Evolutionary conservation across 2,329 filamentous ascomycete genomes (phyloP).

Genomic region (Penicillium polonicum): DNA sequence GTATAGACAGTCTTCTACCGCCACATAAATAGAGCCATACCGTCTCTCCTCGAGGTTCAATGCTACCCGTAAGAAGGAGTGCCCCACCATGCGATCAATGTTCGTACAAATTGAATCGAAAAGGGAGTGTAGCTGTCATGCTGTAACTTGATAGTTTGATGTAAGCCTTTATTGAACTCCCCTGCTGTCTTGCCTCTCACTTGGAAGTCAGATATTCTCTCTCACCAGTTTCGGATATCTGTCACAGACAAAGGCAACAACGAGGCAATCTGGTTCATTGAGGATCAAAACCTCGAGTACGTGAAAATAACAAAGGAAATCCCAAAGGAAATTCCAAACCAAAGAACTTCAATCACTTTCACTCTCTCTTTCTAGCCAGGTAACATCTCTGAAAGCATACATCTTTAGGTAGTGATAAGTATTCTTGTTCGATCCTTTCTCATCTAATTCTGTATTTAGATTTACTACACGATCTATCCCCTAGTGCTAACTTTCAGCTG

Average conservation of each 20-base stretch:
- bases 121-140: too few species aligned
- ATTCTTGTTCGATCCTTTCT: too few species aligned
- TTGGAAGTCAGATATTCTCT: not conserved
- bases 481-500: not conserved
- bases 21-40: not conserved
- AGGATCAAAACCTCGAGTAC: not conserved
- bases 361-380: too few species aligned
- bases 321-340: not conserved
- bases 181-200: not conserved
- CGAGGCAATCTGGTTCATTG: not conserved
- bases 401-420: not conserved
- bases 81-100: not conserved
- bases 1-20: too few species aligned
- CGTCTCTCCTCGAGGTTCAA: too few species aligned
- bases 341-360: not conserved
- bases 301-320: not conserved
- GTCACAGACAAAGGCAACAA: not conserved
- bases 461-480: not conserved
- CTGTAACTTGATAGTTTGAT: not conserved
- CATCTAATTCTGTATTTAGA: too few species aligned
- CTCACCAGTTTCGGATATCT: not conserved
- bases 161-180: too few species aligned
- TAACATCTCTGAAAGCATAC: not conserved
- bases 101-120: not conserved
- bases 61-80: not conserved